Evolutionary conservation across 1,139 yeast genomes (phyloP).

Genomic region (Sugiyamaella japonica): DNA sequence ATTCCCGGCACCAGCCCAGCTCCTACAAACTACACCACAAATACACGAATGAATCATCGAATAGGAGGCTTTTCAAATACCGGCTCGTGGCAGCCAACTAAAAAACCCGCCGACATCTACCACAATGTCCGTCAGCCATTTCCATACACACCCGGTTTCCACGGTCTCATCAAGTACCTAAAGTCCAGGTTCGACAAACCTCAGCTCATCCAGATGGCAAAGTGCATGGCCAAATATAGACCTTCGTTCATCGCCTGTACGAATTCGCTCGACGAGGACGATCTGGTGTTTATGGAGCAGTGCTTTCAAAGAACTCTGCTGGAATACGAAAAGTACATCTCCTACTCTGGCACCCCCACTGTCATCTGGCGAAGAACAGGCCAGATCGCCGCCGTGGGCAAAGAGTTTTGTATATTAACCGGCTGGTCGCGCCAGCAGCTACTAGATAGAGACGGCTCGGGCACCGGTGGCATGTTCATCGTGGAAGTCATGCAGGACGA

Average conservation of each 20-base stretch:
- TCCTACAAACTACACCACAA: constrained; percentile 2
- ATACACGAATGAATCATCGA: constrained; percentile 6
- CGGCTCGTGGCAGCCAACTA: constrained; percentile 14
- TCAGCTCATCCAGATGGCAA: constrained; percentile 79
- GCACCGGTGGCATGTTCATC: constrained; percentile 56
- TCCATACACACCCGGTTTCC: constrained; percentile 89
- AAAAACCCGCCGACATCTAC: constrained; percentile 75
- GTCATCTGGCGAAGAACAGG: constrained; percentile 96
- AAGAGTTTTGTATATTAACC: constrained; percentile 83
- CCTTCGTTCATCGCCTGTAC: constrained; percentile 94
- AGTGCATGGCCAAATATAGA: constrained; percentile 83
- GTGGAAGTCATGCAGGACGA: constrained; percentile 89
- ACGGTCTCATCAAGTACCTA: constrained; percentile 72
- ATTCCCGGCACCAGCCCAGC: neutral
- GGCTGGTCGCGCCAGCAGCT: constrained; percentile 83
- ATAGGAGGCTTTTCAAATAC: constrained; percentile 12
- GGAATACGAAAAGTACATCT: constrained; percentile 83
- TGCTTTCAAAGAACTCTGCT: constrained; percentile 88
- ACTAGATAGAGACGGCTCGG: constrained; percentile 38
- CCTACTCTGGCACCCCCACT: constrained; percentile 89
- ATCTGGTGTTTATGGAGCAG: constrained; percentile 91
- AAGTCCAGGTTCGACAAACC: constrained; percentile 66
- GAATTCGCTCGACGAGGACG: constrained; percentile 83
- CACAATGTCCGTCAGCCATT: constrained; percentile 72
- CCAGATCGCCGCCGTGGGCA: constrained; percentile 90